Conservation (phyloP, 208 protist genomes). For the Wallacemonas rigidus region DNA sequence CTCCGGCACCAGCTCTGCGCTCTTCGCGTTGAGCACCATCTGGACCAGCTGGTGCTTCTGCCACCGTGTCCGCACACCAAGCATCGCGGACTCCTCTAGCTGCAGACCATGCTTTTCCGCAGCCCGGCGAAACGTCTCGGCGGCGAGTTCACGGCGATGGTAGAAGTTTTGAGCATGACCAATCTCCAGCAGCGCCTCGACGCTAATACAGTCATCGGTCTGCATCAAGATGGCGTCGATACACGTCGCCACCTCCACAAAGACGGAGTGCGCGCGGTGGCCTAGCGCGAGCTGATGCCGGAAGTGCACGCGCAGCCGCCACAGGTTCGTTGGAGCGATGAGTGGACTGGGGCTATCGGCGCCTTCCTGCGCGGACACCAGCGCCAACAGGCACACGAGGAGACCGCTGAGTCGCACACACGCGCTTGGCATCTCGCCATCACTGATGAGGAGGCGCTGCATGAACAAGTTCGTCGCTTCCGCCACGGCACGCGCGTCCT, state of each 20-base stretch:
- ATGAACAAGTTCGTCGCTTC: slow-evolving; percentile 47
- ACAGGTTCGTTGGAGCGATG: slow-evolving; percentile 54
- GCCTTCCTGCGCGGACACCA: slow-evolving; percentile 35
- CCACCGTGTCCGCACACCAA: slow-evolving; percentile 92
- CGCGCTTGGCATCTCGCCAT: slow-evolving; percentile 83
- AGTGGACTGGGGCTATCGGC: slow-evolving; percentile 24
- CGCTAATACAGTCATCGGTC: slow-evolving; percentile 45
- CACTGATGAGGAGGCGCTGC: slow-evolving; percentile 78
- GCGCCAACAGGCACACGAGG: slow-evolving; percentile 58
- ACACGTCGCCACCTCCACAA: slow-evolving; percentile 57
- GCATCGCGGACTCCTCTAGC: slow-evolving; percentile 75
- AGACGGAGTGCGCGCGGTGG: slow-evolving; percentile 77
- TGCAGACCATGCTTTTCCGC: slow-evolving; percentile 58
- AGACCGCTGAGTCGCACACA: slow-evolving; percentile 66
- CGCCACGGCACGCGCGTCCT: slow-evolving; percentile 12
- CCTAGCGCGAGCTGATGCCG: slow-evolving; percentile 77
- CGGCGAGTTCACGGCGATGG: slow-evolving; percentile 80
- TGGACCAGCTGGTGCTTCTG: slow-evolving; percentile 88
- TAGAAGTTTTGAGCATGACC: slow-evolving; percentile 88
- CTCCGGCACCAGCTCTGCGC: slow-evolving; percentile 33
- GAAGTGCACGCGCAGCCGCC: slow-evolving; percentile 78
- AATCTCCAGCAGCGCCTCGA: slow-evolving; percentile 77
- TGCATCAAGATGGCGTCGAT: slow-evolving; percentile 68
- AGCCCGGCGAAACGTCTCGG: slow-evolving; percentile 63
- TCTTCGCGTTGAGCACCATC: slow-evolving; percentile 76